A percentile compares a stretch with the other conserved stretches of the same genome.
phyloP scores from a whole-genome alignment of 2,329 filamentous ascomycete species.

The Fusarium newnesense region DNA sequence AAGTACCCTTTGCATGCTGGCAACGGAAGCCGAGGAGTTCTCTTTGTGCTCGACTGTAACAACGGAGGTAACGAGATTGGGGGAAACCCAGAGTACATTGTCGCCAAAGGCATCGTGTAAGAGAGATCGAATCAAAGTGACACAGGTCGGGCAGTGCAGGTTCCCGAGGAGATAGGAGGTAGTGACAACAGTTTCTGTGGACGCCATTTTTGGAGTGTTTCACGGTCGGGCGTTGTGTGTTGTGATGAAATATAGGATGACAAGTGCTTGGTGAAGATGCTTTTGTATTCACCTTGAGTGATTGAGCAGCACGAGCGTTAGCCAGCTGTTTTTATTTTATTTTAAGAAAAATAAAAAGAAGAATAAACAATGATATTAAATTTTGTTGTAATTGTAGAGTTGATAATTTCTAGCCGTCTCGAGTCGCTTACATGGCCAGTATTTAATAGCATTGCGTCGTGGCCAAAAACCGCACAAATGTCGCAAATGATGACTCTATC shows the following conservation, averaged over 20 bases:
- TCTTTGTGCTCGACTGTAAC: conserved; percentile 68
- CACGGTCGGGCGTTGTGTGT: background rate
- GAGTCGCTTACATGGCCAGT: conserved; percentile 12
- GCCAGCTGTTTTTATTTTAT: background rate
- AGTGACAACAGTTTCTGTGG: conserved; percentile 50
- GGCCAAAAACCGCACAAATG: conserved; percentile 51
- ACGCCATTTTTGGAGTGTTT: conserved; percentile 41
- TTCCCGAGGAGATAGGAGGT: conserved; percentile 76
- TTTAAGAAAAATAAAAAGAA: no score
- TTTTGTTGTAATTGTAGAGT: background rate
- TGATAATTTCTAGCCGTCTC: conserved; percentile 11
- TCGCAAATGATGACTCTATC: conserved; percentile 41
- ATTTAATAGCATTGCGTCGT: conserved; percentile 30
- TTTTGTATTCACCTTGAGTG: background rate
- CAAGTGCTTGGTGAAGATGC: conserved; percentile 7
- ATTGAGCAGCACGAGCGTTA: background rate
- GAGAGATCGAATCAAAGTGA: conserved; percentile 70
- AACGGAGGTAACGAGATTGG: conserved; percentile 77
- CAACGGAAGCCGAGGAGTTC: conserved; percentile 54
- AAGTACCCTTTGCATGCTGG: conserved; percentile 58
- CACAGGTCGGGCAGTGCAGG: conserved; percentile 82
- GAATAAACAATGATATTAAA: background rate
- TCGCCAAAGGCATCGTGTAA: conserved; percentile 59
- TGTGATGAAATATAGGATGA: background rate
- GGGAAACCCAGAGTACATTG: conserved; percentile 68